Conservation (phyloP, 2,329 filamentous ascomycete species). For the Xylaria sp. region DNA sequence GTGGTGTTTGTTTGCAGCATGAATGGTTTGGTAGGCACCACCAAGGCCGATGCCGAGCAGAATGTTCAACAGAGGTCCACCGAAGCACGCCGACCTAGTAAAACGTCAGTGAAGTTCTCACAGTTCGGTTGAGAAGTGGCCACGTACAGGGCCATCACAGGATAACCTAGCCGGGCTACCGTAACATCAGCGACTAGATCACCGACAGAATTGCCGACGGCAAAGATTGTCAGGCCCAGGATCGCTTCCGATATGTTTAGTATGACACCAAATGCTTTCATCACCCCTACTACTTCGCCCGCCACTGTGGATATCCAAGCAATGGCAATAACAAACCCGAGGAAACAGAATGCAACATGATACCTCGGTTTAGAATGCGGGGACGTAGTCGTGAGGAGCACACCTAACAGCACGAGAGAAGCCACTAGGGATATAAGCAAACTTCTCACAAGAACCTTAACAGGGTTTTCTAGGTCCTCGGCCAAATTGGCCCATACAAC, state of each 20-base stretch:
- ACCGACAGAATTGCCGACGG: constrained; percentile 93
- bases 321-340: constrained; percentile 91
- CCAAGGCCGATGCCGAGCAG: constrained; percentile 92
- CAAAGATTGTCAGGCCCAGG: constrained; percentile 93
- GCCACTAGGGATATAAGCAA: constrained; percentile 72
- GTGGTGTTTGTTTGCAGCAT: constrained; percentile 72
- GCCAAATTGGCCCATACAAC: constrained; percentile 77
- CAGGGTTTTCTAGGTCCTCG: constrained; percentile 66
- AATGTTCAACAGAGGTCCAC: constrained; percentile 98
- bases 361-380: constrained; percentile 75
- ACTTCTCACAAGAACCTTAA: constrained; percentile 65
- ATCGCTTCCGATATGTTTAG: constrained; percentile 94
- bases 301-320: constrained; percentile 97
- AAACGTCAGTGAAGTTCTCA: constrained; percentile 34
- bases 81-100: constrained; percentile 85
- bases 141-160: constrained; percentile 87
- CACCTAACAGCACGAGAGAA: constrained; percentile 73
- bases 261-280: constrained; percentile 93
- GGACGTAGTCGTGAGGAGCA: constrained; percentile 76
- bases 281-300: constrained; percentile 91
- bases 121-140: not conserved
- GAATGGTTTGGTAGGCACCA: constrained; percentile 87
- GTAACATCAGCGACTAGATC: constrained; percentile 96
- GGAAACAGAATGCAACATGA: constrained; percentile 82
- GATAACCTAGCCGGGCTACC: constrained; percentile 90